Evolutionary conservation across 2,329 filamentous ascomycete species (phyloP).

Genomic region (Aspergillus tubingensis): DNA sequence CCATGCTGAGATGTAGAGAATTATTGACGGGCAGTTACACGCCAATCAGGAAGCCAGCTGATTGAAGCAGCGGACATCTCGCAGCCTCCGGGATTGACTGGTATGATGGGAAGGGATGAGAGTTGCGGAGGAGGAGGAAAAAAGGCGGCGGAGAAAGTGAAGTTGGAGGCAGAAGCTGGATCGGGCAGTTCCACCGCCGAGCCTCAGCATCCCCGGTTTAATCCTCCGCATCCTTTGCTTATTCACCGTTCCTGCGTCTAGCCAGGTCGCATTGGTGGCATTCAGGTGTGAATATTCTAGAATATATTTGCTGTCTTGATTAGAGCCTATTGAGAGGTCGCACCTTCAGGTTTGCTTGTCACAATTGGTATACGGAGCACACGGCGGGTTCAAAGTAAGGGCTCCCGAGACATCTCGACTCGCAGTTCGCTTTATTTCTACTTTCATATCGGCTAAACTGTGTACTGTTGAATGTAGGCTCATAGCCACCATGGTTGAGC

Average conservation of each 20-base stretch:
- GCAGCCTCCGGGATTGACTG: neutral
- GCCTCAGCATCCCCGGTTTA: slow-evolving; percentile 1
- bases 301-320: neutral
- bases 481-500: slow-evolving; percentile 34
- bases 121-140: slow-evolving; percentile 16
- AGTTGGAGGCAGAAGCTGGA: neutral
- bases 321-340: neutral
- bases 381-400: neutral
- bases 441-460: neutral
- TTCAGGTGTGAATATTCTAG: neutral
- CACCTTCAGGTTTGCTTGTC: neutral
- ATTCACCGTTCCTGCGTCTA: neutral
- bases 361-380: neutral
- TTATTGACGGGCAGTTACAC: neutral
- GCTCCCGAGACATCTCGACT: neutral
- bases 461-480: neutral
- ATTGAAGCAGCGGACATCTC: slow-evolving; percentile 12
- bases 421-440: neutral
- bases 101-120: slow-evolving; percentile 1
- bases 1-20: slow-evolving; percentile 31
- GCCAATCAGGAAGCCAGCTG: neutral
- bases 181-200: neutral
- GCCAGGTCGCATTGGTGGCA: neutral
- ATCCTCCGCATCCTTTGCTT: neutral
- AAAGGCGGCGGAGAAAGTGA: slow-evolving; percentile 9